phyloP scores from a whole-genome alignment of 2,329 filamentous ascomycete species.

The Mariannaea sp. region DNA sequence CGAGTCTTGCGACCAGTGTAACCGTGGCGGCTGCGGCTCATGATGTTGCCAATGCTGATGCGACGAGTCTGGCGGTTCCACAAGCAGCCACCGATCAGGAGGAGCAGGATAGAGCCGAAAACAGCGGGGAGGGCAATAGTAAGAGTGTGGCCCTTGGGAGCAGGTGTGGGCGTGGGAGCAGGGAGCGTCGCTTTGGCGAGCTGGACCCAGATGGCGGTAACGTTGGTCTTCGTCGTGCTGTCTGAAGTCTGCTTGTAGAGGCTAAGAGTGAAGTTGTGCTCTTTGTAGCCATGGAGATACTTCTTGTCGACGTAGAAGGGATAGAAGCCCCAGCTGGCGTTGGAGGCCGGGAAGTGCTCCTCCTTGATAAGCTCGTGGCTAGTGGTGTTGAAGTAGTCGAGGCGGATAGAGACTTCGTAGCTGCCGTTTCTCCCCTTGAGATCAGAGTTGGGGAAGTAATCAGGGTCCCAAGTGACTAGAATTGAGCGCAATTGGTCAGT shows the following conservation, averaged over 20 bases:
- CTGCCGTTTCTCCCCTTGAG: conserved; percentile 41
- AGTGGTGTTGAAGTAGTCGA: conserved; percentile 48
- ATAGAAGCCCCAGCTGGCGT: conserved; percentile 54
- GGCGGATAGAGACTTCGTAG: conserved; percentile 43
- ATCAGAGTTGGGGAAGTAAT: conserved; percentile 50
- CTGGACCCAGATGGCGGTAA: conserved; percentile 49
- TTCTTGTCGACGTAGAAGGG: conserved; percentile 48
- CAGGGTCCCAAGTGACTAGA: conserved; percentile 62
- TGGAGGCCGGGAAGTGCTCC: conserved; percentile 42
- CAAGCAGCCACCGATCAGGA: conserved; percentile 60
- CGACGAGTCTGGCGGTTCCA: conserved; percentile 58
- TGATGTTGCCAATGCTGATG: conserved; percentile 58
- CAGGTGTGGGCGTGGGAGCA: conserved; percentile 41
- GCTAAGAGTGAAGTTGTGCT: conserved; percentile 55
- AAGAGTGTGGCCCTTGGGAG: conserved; percentile 48
- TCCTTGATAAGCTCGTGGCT: conserved; percentile 42
- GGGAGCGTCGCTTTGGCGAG: conserved; percentile 43
- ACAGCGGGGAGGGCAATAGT: conserved; percentile 59
- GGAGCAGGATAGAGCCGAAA: conserved; percentile 52
- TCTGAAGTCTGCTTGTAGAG: conserved; percentile 47
- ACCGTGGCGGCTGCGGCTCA: conserved; percentile 51
- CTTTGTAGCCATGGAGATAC: conserved; percentile 43
- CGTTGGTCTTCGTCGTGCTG: conserved; percentile 45
- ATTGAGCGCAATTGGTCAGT: conserved; percentile 7
- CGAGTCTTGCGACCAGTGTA: conserved; percentile 49